These are phyloP conservation scores for Eimeria brunetti DNA, from an alignment of 169 alveolate species.

Conservation along the genomic window DNA sequence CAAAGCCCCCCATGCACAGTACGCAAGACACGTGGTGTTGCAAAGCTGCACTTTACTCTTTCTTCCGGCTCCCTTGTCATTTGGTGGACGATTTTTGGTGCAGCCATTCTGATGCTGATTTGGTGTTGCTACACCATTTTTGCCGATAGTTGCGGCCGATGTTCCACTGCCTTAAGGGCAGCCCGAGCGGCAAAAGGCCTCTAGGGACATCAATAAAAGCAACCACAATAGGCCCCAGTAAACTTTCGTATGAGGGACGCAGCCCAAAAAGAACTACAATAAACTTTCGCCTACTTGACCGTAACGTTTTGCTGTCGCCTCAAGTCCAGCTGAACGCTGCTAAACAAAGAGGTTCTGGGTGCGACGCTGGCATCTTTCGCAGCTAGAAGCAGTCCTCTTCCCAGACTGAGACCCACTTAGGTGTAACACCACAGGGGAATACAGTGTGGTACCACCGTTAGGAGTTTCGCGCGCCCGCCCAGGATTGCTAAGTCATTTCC, in stretches of 20 bases:
- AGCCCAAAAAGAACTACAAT: not conserved
- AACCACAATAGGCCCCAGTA: no score
- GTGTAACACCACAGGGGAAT: not conserved
- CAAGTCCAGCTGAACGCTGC: not conserved
- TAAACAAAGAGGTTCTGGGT: not conserved
- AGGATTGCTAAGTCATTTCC: not conserved
- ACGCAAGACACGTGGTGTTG: constrained; percentile 74
- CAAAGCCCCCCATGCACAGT: constrained; percentile 76
- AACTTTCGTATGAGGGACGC: not conserved
- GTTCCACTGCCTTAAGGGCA: constrained; percentile 37
- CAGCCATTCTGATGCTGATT: constrained; percentile 32
- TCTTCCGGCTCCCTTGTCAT: constrained; percentile 67
- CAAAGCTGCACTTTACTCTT: constrained; percentile 49
- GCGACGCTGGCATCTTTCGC: not conserved
- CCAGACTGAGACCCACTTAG: not conserved
- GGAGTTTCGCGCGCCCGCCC: not conserved
- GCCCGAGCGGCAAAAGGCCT: constrained; percentile 46
- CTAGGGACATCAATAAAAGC: not conserved
- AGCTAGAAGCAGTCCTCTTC: not conserved
- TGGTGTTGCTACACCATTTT: constrained; percentile 80
- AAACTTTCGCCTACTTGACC: not conserved
- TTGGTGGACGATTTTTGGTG: constrained; percentile 78
- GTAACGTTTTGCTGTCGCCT: not conserved
- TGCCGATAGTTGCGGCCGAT: constrained; percentile 72
- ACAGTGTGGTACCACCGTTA: not conserved